phyloP scores from a whole-genome alignment of 2,329 filamentous ascomycete genomes.

The Fusarium sp. region DNA sequence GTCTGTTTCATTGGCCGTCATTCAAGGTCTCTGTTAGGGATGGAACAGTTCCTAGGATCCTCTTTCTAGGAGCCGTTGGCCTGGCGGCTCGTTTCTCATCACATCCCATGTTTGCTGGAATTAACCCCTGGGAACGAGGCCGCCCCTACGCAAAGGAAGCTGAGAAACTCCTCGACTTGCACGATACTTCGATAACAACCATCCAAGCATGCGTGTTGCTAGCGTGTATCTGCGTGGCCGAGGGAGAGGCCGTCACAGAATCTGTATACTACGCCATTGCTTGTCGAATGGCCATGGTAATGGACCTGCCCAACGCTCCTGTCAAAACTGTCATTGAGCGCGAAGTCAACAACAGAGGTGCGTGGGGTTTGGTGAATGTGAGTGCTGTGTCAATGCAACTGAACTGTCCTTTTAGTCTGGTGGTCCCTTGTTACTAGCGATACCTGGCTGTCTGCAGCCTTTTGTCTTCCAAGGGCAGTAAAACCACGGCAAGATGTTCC shows the following conservation, averaged over 20 bases:
- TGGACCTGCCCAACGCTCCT: constrained; percentile 52
- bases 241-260: constrained; percentile 52
- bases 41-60: background rate
- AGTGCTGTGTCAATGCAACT: background rate
- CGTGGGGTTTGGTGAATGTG: background rate
- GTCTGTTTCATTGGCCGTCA: background rate
- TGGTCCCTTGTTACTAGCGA: constrained; percentile 40
- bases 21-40: background rate
- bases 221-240: constrained; percentile 49
- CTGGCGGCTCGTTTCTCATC: constrained; percentile 1
- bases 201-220: constrained; percentile 56
- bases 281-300: constrained; percentile 51
- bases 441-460: constrained; percentile 38
- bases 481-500: constrained; percentile 37
- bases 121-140: constrained; percentile 6
- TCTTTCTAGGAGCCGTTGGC: background rate
- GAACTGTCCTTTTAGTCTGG: constrained; percentile 29
- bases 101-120: background rate
- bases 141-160: constrained; percentile 7
- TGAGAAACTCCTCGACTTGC: constrained; percentile 9
- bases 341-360: constrained; percentile 52
- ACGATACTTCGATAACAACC: constrained; percentile 20
- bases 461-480: constrained; percentile 25
- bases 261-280: constrained; percentile 54
- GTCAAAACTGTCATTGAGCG: constrained; percentile 45